Conservation (phyloP, 768 basidiomycete species). For the Fibroporia radiculosa region DNA sequence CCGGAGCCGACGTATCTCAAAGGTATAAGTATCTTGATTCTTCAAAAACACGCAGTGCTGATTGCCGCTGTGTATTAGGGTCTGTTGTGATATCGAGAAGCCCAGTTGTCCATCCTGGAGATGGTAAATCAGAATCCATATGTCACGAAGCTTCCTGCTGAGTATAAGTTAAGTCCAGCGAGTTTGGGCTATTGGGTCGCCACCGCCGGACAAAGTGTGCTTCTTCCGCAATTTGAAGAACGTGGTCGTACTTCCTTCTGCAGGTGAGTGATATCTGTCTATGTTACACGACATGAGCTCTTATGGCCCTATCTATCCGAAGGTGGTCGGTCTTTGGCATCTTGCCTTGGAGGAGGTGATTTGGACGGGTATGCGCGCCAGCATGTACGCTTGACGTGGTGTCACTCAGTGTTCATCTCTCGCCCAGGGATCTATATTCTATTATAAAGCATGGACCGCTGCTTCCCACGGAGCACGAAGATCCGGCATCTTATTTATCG, state of each 20-base stretch:
- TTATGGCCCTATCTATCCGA: neutral
- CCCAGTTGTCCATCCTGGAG: conserved; percentile 75
- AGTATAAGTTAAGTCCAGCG: conserved; percentile 45
- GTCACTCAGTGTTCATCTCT: neutral
- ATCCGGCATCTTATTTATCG: conserved; percentile 45
- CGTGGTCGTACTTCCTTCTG: conserved; percentile 62
- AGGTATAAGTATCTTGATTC: conserved; percentile 28
- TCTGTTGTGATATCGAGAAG: conserved; percentile 47
- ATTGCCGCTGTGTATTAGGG: conserved; percentile 8
- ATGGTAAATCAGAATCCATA: conserved; percentile 36
- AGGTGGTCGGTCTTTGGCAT: conserved; percentile 61
- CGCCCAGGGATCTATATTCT: conserved; percentile 52
- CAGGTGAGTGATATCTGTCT: conserved; percentile 34
- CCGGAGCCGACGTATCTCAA: conserved; percentile 45
- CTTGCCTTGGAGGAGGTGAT: conserved; percentile 71
- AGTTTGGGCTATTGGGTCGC: conserved; percentile 64
- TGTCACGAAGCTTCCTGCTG: neutral
- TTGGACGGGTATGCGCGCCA: conserved; percentile 53
- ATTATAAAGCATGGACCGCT: conserved; percentile 49
- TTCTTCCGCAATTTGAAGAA: conserved; percentile 58
- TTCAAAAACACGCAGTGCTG: neutral
- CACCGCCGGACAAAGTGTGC: conserved; percentile 48
- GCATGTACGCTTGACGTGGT: neutral
- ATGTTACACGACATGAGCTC: neutral
- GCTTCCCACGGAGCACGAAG: conserved; percentile 40